Evolutionary conservation across 2,329 filamentous ascomycete species (phyloP), one percentile per base, ranked within the genome.

Genomic region (Sporothrix phasma): DNA sequence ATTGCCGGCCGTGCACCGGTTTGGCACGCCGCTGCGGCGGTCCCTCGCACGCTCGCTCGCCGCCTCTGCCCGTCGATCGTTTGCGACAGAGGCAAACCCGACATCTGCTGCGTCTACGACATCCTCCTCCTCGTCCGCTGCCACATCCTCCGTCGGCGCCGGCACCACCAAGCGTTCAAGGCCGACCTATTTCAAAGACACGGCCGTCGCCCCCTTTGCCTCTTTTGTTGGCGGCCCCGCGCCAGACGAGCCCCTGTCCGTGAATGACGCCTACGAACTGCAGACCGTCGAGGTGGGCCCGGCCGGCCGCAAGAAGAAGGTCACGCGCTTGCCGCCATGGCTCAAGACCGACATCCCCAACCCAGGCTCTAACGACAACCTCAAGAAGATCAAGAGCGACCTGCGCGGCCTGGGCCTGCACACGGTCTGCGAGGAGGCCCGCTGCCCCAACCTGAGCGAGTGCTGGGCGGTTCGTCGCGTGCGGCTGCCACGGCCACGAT

Each of bases 401-500:
- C 79, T 99, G 69, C 85, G 94, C 41, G 94, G 94, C 0, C 78
- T 99, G 66, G 89, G 89, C 65, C 80, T 99, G 64, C 92, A 97
- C 76, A 99, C 94, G 4, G 94, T 99, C 17, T 99, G 94, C 76
- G 94, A 99, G 78, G 94, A 99, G 78, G 94, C 94, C 1, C 86
- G 92, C 69, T 99, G 94, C 76, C 94, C 94, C 66, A 99, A 99
- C 76, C 96, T 99, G 66, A 92, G 89, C 68, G 93, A 97, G 74
- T 99, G 94, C 80, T 99, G 94, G 94, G 94, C 67, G 94, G 94
- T 39, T 86, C 82, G 73, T 85, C 88, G 74, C 96, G 96, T 79
- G 88, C 86, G 69, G 88, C 91, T 29, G 94, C 94, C 4, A 99
- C 94, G 37, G 94, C 94, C 2, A 99, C 94, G 11, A 97, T 99